Conservation (phyloP, 108 stramenopile species). For the Thalassiosira profunda region DNA sequence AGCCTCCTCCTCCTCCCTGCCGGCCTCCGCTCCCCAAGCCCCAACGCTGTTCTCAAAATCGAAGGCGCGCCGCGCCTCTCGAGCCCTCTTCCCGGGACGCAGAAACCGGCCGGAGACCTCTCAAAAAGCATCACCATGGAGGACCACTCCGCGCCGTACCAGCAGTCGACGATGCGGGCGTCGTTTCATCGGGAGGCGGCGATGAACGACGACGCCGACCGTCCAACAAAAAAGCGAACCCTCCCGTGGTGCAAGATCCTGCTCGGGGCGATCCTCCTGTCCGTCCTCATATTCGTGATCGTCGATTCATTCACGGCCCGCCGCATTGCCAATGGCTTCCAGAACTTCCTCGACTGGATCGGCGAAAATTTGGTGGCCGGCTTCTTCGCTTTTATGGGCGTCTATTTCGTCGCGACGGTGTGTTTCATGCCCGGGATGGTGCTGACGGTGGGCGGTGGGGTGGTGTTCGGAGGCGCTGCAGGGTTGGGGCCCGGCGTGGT, state of each 20-base stretch:
- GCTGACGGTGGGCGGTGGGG: slow-evolving; percentile 77
- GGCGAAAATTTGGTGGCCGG: slow-evolving; percentile 61
- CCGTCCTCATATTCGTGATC: slow-evolving; percentile 58
- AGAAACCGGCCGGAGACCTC: too few relatives aligned
- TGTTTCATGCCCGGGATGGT: slow-evolving; percentile 74
- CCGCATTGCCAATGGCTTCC: slow-evolving; percentile 33
- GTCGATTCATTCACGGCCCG: slow-evolving; percentile 60
- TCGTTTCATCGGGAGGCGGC: too few relatives aligned
- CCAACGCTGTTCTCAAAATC: too few relatives aligned
- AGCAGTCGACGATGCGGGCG: too few relatives aligned
- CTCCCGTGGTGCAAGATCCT: slow-evolving; percentile 32
- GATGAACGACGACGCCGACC: too few relatives aligned
- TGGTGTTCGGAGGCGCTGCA: slow-evolving; percentile 67
- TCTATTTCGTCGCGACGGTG: slow-evolving; percentile 72
- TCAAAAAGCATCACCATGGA: too few relatives aligned
- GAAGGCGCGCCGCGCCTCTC: too few relatives aligned
- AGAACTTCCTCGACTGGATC: slow-evolving; percentile 66
- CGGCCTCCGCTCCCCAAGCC: too few relatives aligned
- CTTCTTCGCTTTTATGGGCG: slow-evolving; percentile 62
- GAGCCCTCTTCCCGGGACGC: too few relatives aligned
- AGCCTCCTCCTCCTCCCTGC: too few relatives aligned
- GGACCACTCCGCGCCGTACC: too few relatives aligned
- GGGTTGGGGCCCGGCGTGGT: slow-evolving; percentile 63
- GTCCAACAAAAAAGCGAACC: neutral
- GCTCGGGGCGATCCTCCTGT: slow-evolving; percentile 41